Evolutionary conservation across 257 asterid genomes (phyloP), one percentile per base, ranked within the genome.

Genomic region (Jasminum sambac): DNA sequence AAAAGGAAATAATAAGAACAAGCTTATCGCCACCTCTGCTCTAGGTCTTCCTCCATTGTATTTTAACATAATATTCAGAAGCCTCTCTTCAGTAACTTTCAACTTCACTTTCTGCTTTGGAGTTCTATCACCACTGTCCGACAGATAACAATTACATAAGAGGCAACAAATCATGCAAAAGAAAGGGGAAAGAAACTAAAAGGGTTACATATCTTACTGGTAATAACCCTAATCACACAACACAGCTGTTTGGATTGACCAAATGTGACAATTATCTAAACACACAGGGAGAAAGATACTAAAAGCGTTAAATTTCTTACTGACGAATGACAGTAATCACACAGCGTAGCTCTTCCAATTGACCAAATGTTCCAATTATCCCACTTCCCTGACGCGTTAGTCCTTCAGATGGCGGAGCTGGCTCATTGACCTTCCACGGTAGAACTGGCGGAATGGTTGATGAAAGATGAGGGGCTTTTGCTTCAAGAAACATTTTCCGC

Each of bases 41-140:
- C 98, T 88, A 71, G 99, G 91, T 75, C 84, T 87, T 52, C 98
- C 96, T 16, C 96, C 96, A 72, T 94, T 91, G 79, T 94, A 91
- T 79, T 94, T 91, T 50, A 94, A 82, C 99, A 94, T 94, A 87
- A 94, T 82, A 87, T 91, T 94, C 70, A 94, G 74, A 75, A 94
- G 96, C 74, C 87, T 94, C 72, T 94, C 99, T 86, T 94, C 98
- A 0, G 98, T 94, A 79, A 91, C 99, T 81, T 83, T 86, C 88
- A 94, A 77, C 87, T 94, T 94, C 88, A 94, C 99, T 75, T 94
- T 94, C 85, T 94, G 99, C 79, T 94, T 94, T 30, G 99, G 98
- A 82, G 98, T 95, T 85, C 99, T 88, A 77, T 95, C 99, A 63
- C 99, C 99, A 80, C 99, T 95, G 95, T 64, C 38, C 69, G 81